Evolutionary conservation across 139 green algal genomes (phyloP).

Genomic region (Parachlorella kessleri): DNA sequence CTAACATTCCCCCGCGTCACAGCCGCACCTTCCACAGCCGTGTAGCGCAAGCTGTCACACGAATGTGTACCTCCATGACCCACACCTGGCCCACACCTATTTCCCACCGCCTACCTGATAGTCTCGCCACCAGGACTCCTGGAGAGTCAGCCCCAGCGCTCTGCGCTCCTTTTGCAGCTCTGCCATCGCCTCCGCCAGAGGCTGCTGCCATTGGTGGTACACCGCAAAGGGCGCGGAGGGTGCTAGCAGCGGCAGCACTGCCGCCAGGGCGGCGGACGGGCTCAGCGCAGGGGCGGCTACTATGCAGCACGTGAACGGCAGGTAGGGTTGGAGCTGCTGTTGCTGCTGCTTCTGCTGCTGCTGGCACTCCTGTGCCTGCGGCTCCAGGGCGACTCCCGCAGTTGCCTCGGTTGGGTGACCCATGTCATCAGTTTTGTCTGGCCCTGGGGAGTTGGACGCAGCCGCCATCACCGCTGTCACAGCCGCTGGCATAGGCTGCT

Average conservation of each 20-base stretch:
- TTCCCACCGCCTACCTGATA: slow-evolving; percentile 59
- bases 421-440: neutral
- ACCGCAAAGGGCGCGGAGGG: slow-evolving; percentile 77
- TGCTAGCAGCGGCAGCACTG: slow-evolving; percentile 71
- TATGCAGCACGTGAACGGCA: slow-evolving; percentile 70
- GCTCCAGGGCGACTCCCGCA: neutral
- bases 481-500: too few species aligned
- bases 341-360: slow-evolving; percentile 16
- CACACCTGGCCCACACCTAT: neutral
- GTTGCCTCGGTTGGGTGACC: neutral
- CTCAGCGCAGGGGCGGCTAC: slow-evolving; percentile 57
- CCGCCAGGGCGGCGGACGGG: slow-evolving; percentile 46
- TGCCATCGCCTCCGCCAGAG: slow-evolving; percentile 67
- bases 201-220: slow-evolving; percentile 60
- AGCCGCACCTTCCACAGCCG: neutral
- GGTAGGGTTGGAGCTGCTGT: neutral
- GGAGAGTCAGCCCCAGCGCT: slow-evolving; percentile 41
- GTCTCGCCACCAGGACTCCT: slow-evolving; percentile 79
- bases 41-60: too few species aligned
- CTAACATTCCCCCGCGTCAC: neutral
- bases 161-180: slow-evolving; percentile 18
- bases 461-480: neutral
- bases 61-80: neutral
- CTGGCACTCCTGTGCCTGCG: neutral
- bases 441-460: neutral